phyloP scores from a whole-genome alignment of 164 flowering plant genomes.

The Vitis cinerea region DNA sequence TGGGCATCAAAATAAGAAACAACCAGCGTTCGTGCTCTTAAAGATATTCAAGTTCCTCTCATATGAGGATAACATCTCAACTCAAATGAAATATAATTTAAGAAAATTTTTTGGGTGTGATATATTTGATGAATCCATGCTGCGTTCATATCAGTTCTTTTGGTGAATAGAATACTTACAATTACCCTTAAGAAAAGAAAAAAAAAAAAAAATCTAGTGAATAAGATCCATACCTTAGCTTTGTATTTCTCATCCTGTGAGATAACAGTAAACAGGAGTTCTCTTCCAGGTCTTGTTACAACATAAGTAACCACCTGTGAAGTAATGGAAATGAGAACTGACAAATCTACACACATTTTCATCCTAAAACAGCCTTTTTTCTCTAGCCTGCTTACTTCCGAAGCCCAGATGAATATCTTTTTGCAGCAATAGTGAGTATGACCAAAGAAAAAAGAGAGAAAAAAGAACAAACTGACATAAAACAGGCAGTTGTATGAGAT shows the following conservation, averaged over 20 bases:
- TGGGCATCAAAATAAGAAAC: no score
- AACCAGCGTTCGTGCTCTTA: no score
- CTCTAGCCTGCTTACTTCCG: no score
- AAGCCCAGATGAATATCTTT: no score
- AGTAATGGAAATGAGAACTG: constrained; percentile 1
- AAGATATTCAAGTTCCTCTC: no score
- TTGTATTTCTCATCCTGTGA: constrained; percentile 96
- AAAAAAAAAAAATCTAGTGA: not conserved
- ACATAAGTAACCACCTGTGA: constrained; percentile 86
- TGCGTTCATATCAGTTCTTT: not conserved
- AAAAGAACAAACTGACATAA: not conserved
- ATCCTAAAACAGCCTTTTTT: no score
- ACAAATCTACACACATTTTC: no score
- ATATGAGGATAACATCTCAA: no score
- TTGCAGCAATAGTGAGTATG: no score
- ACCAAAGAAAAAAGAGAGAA: not conserved
- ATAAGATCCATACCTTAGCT: constrained; percentile 64
- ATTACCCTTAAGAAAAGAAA: not conserved
- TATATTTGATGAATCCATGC: not conserved
- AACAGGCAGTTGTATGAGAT: not conserved
- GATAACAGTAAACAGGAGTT: constrained; percentile 90
- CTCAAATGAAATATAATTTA: no score
- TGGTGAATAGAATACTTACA: not conserved
- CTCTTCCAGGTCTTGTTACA: constrained; percentile 92
- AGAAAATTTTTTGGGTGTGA: no score